A percentile compares a stretch with the other conserved stretches of the same genome.
These are phyloP conservation scores for Botrytis paeoniae DNA, from an alignment of 2,329 filamentous ascomycete species.

Conservation along the genomic window DNA sequence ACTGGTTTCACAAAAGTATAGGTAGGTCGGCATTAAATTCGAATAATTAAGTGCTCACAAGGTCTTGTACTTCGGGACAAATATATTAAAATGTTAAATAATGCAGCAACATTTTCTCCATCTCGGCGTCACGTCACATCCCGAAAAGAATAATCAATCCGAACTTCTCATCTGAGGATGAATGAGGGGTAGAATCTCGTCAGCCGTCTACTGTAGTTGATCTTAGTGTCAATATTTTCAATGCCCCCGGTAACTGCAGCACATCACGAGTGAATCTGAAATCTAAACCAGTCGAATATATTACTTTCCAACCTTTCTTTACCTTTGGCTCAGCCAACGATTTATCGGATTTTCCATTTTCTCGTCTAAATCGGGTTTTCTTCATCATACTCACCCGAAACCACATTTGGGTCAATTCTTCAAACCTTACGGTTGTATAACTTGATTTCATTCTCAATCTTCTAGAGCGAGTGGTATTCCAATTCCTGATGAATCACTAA, in stretches of 20 bases:
- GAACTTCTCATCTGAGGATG: conserved; percentile 2
- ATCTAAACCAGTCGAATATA: background rate
- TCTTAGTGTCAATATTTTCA: conserved; percentile 10
- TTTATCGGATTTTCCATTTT: background rate
- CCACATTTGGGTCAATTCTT: background rate
- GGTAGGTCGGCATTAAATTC: background rate
- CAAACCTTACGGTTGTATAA: background rate
- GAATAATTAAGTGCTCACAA: background rate
- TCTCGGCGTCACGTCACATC: conserved; percentile 10
- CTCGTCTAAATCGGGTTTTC: background rate
- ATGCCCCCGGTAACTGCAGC: background rate
- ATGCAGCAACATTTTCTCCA: background rate
- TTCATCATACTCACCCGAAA: background rate
- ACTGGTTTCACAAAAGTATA: background rate
- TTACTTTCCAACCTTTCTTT: background rate
- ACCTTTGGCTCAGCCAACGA: background rate
- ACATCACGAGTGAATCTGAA: conserved; percentile 5
- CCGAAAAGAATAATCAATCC: background rate
- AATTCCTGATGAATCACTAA: background rate
- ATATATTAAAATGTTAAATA: background rate
- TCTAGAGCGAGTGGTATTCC: background rate
- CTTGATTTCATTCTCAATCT: background rate
- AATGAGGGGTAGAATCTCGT: conserved; percentile 10
- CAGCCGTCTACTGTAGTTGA: background rate
- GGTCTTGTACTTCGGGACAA: background rate